Base-by-base conservation (phyloP, 1,139 yeast genomes). In the Ogataea hybrid region DNA sequence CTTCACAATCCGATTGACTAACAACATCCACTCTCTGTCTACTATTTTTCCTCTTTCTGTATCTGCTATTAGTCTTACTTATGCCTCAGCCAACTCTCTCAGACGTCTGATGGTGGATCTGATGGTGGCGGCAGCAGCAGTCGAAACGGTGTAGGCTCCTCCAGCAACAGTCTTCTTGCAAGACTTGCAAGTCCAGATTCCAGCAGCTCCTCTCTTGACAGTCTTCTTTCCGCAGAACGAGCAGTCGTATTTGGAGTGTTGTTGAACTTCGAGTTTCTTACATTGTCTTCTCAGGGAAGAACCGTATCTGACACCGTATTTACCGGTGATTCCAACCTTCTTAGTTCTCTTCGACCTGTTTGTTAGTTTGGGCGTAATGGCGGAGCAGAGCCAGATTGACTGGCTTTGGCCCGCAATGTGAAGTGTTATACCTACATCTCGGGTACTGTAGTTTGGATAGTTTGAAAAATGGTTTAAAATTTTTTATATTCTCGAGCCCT, bases 311-410 rank as follows among this genome's bases (percentile, higher is more conserved):
- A 92, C 97, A 87, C 97, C 99, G 84, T 88, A 92, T 83, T 94
- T 94, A 84, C 99, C 99, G 75, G 99, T 92, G 81, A 92, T 92
- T 77, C 99, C 99, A 73, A 92, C 99, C 90, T 92, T 92, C 95
- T 92, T 92, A 68, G 99, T 92, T 86, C 99, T 88, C 81, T 90
- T 90, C 76, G 97, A 84, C 97, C 96, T 88, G 43, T 32, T 31
- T 47, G 54, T 50, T 49, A 51, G 56, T 51, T 4, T 30, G 25
- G 32, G 15, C 15, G 18, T 15, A 11, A 5, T 8, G 11, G 29
- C 15, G 10, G 29, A n/a, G 29, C 12, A 9, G 7, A 4, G 17
- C 10, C 8, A 9, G 10, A 20, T 7, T 17, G 35, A 3, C 21
- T 7, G 21, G 22, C 35, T 11, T 6, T 5, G 12, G 14, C 5